Percentiles rank a stretch among this genome's conserved stretches.
Evolutionary conservation across 1,284 basidiomycete genomes (phyloP).

Genomic region (Tilletia walkeri): DNA sequence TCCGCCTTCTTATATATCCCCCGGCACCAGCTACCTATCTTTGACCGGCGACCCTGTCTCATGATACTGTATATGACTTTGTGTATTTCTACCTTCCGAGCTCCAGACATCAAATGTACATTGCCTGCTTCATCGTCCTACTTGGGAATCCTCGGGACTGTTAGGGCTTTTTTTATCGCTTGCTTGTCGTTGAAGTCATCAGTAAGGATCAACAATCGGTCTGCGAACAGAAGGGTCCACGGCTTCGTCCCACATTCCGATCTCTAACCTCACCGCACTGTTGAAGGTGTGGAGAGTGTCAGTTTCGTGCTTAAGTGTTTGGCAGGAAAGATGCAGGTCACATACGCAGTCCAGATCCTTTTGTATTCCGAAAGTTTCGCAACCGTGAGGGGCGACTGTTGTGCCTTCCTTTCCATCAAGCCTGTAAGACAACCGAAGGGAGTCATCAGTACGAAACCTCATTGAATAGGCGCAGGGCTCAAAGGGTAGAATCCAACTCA

Average conservation of each 20-base stretch:
- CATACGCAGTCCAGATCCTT: slow-evolving; percentile 72
- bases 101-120: no score
- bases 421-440: neutral
- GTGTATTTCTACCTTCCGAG: no score
- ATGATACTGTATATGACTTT: no score
- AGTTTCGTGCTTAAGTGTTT: neutral
- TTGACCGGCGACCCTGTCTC: no score
- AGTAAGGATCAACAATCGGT: neutral
- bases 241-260: slow-evolving; percentile 85
- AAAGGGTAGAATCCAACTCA: slow-evolving; percentile 54
- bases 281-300: neutral
- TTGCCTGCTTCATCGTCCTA: no score
- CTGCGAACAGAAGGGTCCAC: slow-evolving; percentile 52
- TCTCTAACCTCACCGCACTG: slow-evolving; percentile 68
- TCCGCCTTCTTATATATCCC: no score
- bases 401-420: slow-evolving; percentile 44
- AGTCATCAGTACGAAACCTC: no score
- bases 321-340: neutral
- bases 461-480: neutral
- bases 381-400: slow-evolving; percentile 67
- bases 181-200: neutral
- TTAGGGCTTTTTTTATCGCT: no score
- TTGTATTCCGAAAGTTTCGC: slow-evolving; percentile 68
- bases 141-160: no score
- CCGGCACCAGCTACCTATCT: no score